Evolutionary conservation across 2,329 filamentous ascomycete genomes (phyloP), one percentile per base, ranked within the genome.

Genomic region (Diplodia mutila): DNA sequence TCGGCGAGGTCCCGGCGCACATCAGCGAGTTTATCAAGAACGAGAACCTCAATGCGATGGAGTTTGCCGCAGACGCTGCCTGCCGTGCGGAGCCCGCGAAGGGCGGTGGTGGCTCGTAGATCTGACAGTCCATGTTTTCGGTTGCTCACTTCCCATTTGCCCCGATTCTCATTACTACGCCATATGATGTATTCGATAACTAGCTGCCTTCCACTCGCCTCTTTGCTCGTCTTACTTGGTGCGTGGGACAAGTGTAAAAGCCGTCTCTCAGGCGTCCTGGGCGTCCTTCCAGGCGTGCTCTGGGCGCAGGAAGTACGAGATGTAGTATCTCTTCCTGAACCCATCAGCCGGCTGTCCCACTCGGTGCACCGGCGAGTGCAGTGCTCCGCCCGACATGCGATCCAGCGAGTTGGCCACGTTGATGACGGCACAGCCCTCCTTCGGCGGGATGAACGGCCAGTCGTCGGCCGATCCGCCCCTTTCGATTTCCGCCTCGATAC

Each of bases 1-100:
- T 90, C 4, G 75, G 80, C 32, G 76, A 84, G 8, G 79, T 91
- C n/a, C 91, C 91, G 9, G 82, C 78, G 68, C 88, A 93, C 78
- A 79, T 94, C 64, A 79, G 74, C 61, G 80, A 79, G 4, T 89
- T 84, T 76, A 79, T 86, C 59, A 78, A 82, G 61, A 79, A 80
- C 65, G 80, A 78, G 70, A 87, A 86, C 73, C 73, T 67, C 61
- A 69, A 57, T 46, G 70, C 72, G 34, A 71, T 73, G 67, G 67
- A 67, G 69, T 71, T 74, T 70, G 71, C 72, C 29, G 23, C 69
- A 21, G 71, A 71, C 12, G 71, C 71, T 12, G 71, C 72, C 14
- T 51, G 21, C 21, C 21, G n/a, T n/a, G n/a, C 48, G 7, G 48
- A 51, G 21, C 48, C 48, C 2, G 6, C 48, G 2, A 21, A 27